Evolutionary conservation across 352 stramenopile species (phyloP).

Genomic region (Ophiocytium majus): DNA sequence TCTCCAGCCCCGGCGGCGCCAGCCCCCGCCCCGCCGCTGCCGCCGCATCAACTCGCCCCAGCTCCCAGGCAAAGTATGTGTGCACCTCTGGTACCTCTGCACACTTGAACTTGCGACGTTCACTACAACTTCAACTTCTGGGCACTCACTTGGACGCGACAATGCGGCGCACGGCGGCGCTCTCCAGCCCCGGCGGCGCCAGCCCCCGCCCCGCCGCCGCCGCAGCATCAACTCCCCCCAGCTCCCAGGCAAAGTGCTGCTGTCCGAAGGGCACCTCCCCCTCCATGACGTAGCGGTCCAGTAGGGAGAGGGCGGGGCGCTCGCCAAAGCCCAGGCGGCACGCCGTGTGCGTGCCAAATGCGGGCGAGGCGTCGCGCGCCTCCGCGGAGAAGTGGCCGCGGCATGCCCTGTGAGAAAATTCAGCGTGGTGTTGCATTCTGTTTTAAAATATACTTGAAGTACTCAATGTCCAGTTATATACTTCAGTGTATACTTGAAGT

Average conservation of each 20-base stretch:
- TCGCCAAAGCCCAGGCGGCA: slow-evolving; percentile 23
- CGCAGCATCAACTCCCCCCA: slow-evolving; percentile 20
- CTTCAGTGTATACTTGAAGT: too few relatives aligned
- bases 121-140: neutral
- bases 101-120: neutral
- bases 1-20: slow-evolving; percentile 32
- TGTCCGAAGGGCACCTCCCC: slow-evolving; percentile 18
- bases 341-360: slow-evolving; percentile 14
- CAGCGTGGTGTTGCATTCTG: too few relatives aligned
- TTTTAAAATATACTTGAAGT: too few relatives aligned
- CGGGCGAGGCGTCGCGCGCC: neutral
- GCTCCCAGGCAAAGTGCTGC: neutral
- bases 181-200: slow-evolving; percentile 32
- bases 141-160: slow-evolving; percentile 25
- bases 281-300: slow-evolving; percentile 23
- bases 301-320: neutral
- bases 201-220: neutral
- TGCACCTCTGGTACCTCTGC: too few relatives aligned
- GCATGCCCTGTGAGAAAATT: neutral
- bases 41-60: slow-evolving; percentile 26
- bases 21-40: neutral
- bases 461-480: too few relatives aligned
- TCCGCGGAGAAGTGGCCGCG: neutral
- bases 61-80: too few relatives aligned
- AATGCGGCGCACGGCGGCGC: slow-evolving; percentile 42